Conservation (phyloP, 2,329 filamentous ascomycete species). For the Trichoderma citrinoviride region DNA sequence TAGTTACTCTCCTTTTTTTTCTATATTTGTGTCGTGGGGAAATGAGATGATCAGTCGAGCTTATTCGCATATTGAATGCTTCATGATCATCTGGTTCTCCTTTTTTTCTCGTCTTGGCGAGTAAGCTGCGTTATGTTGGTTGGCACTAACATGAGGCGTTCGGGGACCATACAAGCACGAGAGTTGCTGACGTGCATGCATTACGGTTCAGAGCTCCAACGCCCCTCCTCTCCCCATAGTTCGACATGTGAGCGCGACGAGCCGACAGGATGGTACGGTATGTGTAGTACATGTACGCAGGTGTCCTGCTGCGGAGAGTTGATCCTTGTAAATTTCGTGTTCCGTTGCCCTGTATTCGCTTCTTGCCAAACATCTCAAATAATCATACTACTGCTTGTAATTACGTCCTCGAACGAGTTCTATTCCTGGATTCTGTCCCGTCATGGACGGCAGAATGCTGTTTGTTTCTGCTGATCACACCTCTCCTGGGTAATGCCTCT, state of each 20-base stretch:
- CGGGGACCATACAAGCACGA: neutral
- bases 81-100: neutral
- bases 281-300: neutral
- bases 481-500: constrained; percentile 15
- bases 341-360: neutral
- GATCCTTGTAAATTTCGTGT: neutral
- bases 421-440: neutral
- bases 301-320: neutral
- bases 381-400: too few relatives aligned
- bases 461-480: neutral
- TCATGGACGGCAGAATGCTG: neutral
- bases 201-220: neutral
- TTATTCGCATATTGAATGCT: neutral
- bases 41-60: constrained; percentile 2
- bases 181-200: constrained; percentile 11
- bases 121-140: neutral
- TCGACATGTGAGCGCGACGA: neutral
- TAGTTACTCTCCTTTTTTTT: neutral
- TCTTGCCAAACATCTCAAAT: neutral
- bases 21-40: neutral
- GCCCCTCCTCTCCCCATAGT: neutral
- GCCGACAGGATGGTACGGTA: neutral
- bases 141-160: neutral
- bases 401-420: neutral
- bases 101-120: neutral